phyloP scores from a whole-genome alignment of 495 filamentous ascomycete genomes.

The Haplographium delicatum region DNA sequence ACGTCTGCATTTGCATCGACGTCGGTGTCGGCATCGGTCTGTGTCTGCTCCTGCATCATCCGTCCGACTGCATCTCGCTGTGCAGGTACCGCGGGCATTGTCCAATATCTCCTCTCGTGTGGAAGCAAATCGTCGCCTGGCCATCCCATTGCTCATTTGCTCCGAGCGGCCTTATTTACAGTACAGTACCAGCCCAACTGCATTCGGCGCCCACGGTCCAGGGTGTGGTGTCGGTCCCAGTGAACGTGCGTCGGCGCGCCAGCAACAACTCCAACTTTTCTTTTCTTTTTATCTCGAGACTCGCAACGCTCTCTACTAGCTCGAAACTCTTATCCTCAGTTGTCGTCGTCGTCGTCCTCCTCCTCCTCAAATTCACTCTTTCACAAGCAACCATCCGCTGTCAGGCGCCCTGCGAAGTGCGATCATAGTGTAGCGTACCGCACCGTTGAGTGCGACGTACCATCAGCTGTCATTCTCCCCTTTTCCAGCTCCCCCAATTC shows the following conservation, averaged over 20 bases:
- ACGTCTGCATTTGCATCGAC: too few relatives aligned
- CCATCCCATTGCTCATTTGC: too few relatives aligned
- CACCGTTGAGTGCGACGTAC: background rate
- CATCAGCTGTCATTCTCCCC: background rate
- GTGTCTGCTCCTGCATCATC: too few relatives aligned
- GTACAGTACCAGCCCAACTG: background rate
- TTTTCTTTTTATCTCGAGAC: conserved; percentile 7
- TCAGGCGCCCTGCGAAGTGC: too few relatives aligned
- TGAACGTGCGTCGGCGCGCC: conserved; percentile 3
- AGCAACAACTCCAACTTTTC: conserved; percentile 3
- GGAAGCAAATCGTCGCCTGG: too few relatives aligned
- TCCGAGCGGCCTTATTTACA: too few relatives aligned
- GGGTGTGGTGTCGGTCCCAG: background rate
- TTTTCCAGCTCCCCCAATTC: background rate
- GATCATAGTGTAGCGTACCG: too few relatives aligned
- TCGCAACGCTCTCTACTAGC: too few relatives aligned
- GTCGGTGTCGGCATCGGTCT: too few relatives aligned
- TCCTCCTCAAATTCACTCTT: background rate
- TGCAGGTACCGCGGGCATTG: background rate
- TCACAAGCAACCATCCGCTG: background rate
- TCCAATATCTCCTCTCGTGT: background rate
- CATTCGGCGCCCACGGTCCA: background rate
- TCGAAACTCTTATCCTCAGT: background rate
- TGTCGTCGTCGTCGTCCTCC: background rate
- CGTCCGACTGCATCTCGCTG: background rate